Evolutionary conservation across 2,329 filamentous ascomycete species (phyloP).

Genomic region (Xylaria arbuscula): DNA sequence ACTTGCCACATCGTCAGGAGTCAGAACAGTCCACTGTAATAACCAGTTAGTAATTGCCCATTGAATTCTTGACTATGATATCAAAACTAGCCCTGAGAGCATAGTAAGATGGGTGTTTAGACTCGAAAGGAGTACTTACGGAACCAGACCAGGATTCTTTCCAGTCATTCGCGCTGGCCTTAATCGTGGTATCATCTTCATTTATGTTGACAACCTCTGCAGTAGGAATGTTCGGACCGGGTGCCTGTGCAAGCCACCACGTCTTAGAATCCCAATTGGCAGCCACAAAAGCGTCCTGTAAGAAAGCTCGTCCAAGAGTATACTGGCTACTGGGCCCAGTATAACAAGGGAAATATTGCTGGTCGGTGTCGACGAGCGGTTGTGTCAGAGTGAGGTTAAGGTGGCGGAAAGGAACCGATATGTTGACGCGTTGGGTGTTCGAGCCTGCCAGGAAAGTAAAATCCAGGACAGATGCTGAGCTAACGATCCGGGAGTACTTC

Average conservation of each 20-base stretch:
- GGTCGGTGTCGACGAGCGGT: constrained; percentile 50
- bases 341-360: constrained; percentile 58
- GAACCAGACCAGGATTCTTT: constrained; percentile 49
- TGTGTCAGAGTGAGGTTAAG: constrained; percentile 55
- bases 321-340: constrained; percentile 44
- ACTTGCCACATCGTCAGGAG: constrained; percentile 37
- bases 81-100: not conserved
- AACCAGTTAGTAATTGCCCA: constrained; percentile 11
- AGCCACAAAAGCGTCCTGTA: constrained; percentile 60
- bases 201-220: constrained; percentile 40
- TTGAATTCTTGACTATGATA: not conserved
- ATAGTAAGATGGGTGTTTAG: not conserved
- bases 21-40: constrained; percentile 45
- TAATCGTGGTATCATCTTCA: constrained; percentile 39
- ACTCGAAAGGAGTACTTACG: constrained; percentile 20
- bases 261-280: constrained; percentile 53
- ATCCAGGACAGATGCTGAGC: constrained; percentile 54
- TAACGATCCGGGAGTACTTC: constrained; percentile 53
- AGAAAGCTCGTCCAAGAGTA: constrained; percentile 57
- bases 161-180: constrained; percentile 48
- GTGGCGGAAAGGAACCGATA: constrained; percentile 57
- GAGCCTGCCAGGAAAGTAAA: constrained; percentile 54
- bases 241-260: constrained; percentile 56
- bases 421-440: constrained; percentile 51
- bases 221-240: constrained; percentile 52